Conservation (phyloP, 495 filamentous ascomycete genomes). For the Penicillium desertorum region DNA sequence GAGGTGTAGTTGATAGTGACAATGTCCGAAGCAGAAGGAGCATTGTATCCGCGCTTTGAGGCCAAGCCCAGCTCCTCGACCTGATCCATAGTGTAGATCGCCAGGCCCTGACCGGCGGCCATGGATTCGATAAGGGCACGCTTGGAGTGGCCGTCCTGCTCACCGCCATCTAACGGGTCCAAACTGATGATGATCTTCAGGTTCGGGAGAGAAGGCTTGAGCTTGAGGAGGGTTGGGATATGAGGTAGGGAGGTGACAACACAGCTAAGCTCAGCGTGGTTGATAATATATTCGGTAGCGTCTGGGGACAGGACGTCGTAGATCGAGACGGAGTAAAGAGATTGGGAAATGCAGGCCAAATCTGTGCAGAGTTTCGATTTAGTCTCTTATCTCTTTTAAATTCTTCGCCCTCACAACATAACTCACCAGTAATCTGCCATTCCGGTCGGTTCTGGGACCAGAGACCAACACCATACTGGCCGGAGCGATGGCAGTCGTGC, state of each 20-base stretch:
- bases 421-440: slow-evolving; percentile 87
- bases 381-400: not conserved
- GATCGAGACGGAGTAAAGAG: slow-evolving; percentile 85
- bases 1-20: slow-evolving; percentile 98
- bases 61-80: slow-evolving; percentile 75
- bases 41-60: slow-evolving; percentile 61
- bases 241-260: slow-evolving; percentile 82
- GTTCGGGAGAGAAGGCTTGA: slow-evolving; percentile 72
- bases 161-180: slow-evolving; percentile 81
- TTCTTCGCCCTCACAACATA: not conserved
- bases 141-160: slow-evolving; percentile 76
- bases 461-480: slow-evolving; percentile 82
- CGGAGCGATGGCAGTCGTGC: slow-evolving; percentile 55
- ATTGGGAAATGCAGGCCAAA: slow-evolving; percentile 85
- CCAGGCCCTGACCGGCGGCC: slow-evolving; percentile 67
- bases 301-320: slow-evolving; percentile 95
- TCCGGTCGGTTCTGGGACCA: slow-evolving; percentile 97
- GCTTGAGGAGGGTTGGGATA: slow-evolving; percentile 79
- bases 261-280: slow-evolving; percentile 74
- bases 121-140: slow-evolving; percentile 69
- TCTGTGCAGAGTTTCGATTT: slow-evolving; percentile 51
- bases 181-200: slow-evolving; percentile 88
- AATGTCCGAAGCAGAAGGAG: slow-evolving; percentile 72
- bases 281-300: slow-evolving; percentile 91
- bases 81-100: slow-evolving; percentile 73